phyloP scores from a whole-genome alignment of 2,329 filamentous ascomycete genomes.

The Nemania sp. region DNA sequence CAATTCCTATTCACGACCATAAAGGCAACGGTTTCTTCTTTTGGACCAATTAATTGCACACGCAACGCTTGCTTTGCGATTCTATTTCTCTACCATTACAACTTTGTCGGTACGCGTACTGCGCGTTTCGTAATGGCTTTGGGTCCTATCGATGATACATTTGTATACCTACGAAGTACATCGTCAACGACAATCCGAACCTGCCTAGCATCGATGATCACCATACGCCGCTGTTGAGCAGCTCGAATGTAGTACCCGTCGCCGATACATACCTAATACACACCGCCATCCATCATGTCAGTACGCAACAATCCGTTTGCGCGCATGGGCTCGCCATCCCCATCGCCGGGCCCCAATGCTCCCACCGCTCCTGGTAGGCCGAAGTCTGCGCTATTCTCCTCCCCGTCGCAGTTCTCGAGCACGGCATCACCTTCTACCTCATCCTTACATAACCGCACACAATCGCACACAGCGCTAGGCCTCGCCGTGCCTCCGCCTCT shows the following conservation, averaged over 20 bases:
- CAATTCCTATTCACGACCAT: constrained; percentile 8
- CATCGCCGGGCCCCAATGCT: constrained; percentile 66
- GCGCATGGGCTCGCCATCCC: constrained; percentile 75
- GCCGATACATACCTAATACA: neutral
- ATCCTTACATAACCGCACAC: constrained; percentile 70
- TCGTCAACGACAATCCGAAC: neutral
- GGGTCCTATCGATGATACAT: constrained; percentile 30
- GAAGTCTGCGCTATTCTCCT: constrained; percentile 79
- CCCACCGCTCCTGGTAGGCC: constrained; percentile 57
- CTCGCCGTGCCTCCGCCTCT: constrained; percentile 56
- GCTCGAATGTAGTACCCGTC: constrained; percentile 14
- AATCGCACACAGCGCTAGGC: constrained; percentile 70
- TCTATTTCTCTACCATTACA: constrained; percentile 18
- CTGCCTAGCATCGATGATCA: constrained; percentile 34
- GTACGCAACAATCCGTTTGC: constrained; percentile 86
- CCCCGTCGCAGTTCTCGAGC: constrained; percentile 62
- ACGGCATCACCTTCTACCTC: constrained; percentile 48
- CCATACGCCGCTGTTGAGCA: constrained; percentile 17
- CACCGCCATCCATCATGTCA: constrained; percentile 68
- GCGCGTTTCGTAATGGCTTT: constrained; percentile 45
- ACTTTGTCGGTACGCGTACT: constrained; percentile 22
- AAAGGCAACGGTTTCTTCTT: neutral
- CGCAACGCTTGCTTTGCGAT: neutral
- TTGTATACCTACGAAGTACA: constrained; percentile 7
- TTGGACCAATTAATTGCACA: neutral